Conservation (phyloP, 2,329 filamentous ascomycete genomes). For the Penicillium concentricum region DNA sequence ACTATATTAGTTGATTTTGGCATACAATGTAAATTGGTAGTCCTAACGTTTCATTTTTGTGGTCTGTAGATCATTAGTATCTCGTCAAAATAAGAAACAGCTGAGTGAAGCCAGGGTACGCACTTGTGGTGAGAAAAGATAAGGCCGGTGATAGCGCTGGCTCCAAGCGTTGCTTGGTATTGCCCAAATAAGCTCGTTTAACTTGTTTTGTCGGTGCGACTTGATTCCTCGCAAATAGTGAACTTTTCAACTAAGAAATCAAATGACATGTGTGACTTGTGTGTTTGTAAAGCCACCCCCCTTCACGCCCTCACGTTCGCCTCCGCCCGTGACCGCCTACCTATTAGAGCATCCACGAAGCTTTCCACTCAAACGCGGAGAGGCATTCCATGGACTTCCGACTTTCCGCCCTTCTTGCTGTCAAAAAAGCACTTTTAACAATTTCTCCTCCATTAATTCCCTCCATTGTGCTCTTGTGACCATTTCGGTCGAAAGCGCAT, state of each 20-base stretch:
- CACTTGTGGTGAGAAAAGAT: not conserved
- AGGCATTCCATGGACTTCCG: conserved; percentile 15
- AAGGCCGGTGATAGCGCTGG: not conserved
- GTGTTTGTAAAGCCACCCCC: not conserved
- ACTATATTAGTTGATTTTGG: conserved; percentile 3
- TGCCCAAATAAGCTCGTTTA: not conserved
- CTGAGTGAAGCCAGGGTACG: not conserved
- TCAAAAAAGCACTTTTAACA: conserved; percentile 3
- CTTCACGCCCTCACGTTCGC: conserved; percentile 4
- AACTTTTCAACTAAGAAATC: not conserved
- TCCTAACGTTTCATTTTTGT: conserved; percentile 4
- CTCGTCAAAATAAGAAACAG: not conserved
- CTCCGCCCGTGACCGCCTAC: conserved; percentile 20
- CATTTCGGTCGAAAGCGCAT: conserved; percentile 8
- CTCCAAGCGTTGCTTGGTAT: not conserved
- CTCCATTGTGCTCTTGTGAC: conserved; percentile 8
- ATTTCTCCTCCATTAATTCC: not conserved
- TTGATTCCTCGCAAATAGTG: not conserved
- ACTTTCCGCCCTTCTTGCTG: conserved; percentile 11
- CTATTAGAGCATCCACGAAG: conserved; percentile 17
- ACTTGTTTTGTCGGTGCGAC: not conserved
- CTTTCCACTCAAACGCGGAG: conserved; percentile 21
- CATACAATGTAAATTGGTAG: not conserved
- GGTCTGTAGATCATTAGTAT: not conserved
- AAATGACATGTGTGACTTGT: not conserved